Conservation (phyloP, 2,329 filamentous ascomycete species). For the Aureobasidium pullulans region DNA sequence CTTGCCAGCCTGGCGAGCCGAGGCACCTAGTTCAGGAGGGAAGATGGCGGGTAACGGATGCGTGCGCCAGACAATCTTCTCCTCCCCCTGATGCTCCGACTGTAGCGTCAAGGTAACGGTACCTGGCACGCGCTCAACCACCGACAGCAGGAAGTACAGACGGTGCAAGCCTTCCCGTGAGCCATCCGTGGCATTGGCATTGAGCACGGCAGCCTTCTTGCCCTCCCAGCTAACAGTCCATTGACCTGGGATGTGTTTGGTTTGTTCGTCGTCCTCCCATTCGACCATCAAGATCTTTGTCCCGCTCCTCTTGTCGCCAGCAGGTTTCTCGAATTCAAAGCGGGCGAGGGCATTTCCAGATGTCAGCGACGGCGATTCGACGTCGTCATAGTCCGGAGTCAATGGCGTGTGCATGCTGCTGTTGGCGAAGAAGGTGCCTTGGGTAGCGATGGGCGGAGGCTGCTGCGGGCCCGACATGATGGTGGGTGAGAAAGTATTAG, state of each 20-base stretch:
- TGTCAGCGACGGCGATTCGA: conserved; percentile 41
- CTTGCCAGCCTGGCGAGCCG: conserved; percentile 58
- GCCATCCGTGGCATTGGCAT: conserved; percentile 55
- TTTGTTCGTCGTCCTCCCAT: conserved; percentile 62
- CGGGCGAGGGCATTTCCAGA: conserved; percentile 61
- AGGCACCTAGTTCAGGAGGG: conserved; percentile 63
- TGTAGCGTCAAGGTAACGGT: conserved; percentile 59
- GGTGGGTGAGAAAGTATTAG: background rate
- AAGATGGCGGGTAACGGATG: conserved; percentile 86
- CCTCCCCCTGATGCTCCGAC: conserved; percentile 27
- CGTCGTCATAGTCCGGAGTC: conserved; percentile 26
- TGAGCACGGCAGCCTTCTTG: conserved; percentile 54
- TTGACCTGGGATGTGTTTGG: conserved; percentile 40
- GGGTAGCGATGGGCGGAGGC: background rate
- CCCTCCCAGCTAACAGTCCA: conserved; percentile 84
- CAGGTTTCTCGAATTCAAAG: conserved; percentile 78
- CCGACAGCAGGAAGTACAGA: conserved; percentile 74
- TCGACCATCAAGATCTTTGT: conserved; percentile 93
- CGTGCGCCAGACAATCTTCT: conserved; percentile 50
- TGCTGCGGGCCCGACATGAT: background rate
- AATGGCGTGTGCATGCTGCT: conserved; percentile 5
- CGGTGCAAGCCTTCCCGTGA: conserved; percentile 42
- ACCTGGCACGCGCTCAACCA: conserved; percentile 62
- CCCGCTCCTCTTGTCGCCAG: conserved; percentile 76
- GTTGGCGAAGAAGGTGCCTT: conserved; percentile 10